A percentile compares a stretch with the other conserved stretches of the same genome.
Evolutionary conservation across 441 rosid genomes (phyloP).

Genomic region (Brassica balearica): DNA sequence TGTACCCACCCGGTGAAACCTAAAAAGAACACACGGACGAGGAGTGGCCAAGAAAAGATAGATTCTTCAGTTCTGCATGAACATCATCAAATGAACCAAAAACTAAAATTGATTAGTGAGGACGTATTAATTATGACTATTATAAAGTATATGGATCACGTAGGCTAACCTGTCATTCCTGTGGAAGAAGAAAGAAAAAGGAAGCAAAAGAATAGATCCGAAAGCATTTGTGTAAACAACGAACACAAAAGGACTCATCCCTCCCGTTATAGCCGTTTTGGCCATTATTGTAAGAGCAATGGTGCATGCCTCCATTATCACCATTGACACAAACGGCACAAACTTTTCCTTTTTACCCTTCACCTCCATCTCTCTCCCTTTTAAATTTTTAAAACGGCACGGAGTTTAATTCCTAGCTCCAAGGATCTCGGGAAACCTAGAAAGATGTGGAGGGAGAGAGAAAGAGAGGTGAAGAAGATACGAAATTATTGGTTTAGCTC

Average conservation of each 20-base stretch:
- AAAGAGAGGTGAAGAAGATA: slow-evolving; percentile 25
- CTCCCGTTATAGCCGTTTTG: slow-evolving; percentile 62
- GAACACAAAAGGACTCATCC: slow-evolving; percentile 85
- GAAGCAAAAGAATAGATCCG: slow-evolving; percentile 64
- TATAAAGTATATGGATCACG: background rate
- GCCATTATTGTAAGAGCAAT: slow-evolving; percentile 74
- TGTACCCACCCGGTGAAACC: slow-evolving; percentile 75
- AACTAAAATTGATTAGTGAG: background rate
- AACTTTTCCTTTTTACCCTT: slow-evolving; percentile 43
- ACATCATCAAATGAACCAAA: slow-evolving; percentile 5
- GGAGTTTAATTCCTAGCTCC: slow-evolving; percentile 29
- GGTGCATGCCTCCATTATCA: slow-evolving; percentile 73
- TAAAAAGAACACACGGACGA: slow-evolving; percentile 66
- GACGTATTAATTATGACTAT: background rate
- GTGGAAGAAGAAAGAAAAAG: slow-evolving; percentile 66
- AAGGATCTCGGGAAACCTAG: slow-evolving; percentile 12
- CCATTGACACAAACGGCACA: slow-evolving; percentile 63
- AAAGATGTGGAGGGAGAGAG: background rate
- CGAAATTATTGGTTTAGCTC: slow-evolving; percentile 32
- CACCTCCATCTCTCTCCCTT: slow-evolving; percentile 39
- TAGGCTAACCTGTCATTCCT: slow-evolving; percentile 53
- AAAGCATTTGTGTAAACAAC: slow-evolving; percentile 69
- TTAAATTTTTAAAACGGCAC: slow-evolving; percentile 35
- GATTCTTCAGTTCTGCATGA: slow-evolving; percentile 56
- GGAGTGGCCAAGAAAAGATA: slow-evolving; percentile 54